These are phyloP conservation scores for Fonsecaea monophora DNA, from an alignment of 2,329 filamentous ascomycete species.

Conservation along the genomic window DNA sequence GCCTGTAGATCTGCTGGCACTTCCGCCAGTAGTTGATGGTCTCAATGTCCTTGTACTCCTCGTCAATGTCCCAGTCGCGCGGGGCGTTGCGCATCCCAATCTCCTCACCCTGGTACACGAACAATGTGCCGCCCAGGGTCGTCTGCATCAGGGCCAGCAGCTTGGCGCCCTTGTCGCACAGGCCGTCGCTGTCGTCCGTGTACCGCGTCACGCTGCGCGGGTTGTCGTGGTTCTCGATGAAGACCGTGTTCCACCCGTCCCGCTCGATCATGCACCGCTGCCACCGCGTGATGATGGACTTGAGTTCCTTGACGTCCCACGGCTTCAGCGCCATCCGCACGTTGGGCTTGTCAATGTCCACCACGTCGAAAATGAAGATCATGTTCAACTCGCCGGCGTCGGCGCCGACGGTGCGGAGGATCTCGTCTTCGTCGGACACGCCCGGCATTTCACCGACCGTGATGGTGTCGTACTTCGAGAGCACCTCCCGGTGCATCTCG, in stretches of 20 bases:
- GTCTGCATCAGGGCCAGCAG: conserved; percentile 55
- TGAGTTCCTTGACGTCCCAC: conserved; percentile 54
- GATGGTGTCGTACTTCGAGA: conserved; percentile 48
- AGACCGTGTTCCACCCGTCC: conserved; percentile 60
- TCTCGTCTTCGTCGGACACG: conserved; percentile 44
- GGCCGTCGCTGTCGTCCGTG: conserved; percentile 55
- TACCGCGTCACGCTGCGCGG: conserved; percentile 58
- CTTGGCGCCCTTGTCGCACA: conserved; percentile 55
- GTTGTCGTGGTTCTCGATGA: conserved; percentile 63
- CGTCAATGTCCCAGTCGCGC: conserved; percentile 62
- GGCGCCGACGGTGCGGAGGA: conserved; percentile 48
- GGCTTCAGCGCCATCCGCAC: conserved; percentile 42
- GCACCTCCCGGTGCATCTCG: conserved; percentile 46
- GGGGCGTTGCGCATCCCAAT: conserved; percentile 72
- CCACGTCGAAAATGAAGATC: conserved; percentile 52
- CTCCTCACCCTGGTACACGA: conserved; percentile 74
- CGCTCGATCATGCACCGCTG: conserved; percentile 57
- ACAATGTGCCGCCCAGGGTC: conserved; percentile 63
- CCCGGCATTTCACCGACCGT: conserved; percentile 52
- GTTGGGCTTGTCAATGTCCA: conserved; percentile 44
- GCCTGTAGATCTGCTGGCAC: conserved; percentile 42
- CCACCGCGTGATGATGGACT: conserved; percentile 52
- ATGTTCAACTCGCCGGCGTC: conserved; percentile 48
- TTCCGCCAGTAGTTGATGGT: conserved; percentile 63
- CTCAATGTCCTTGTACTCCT: conserved; percentile 73